phyloP scores from a whole-genome alignment of 352 stramenopile genomes.

The Pythium rishiriense region DNA sequence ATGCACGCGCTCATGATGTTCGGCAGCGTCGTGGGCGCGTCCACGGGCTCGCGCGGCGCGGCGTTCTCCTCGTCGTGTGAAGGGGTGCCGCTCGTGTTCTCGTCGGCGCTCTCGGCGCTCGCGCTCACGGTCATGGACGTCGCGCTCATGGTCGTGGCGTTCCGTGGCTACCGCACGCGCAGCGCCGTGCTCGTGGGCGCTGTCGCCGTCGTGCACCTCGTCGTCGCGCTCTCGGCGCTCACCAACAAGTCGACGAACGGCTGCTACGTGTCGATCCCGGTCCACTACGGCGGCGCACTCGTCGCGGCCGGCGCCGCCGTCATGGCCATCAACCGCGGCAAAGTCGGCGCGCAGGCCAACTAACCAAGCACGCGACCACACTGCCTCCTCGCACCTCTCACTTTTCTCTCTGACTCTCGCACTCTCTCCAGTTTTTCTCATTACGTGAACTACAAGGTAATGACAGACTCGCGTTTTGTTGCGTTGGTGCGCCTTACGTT shows the following conservation, averaged over 20 bases:
- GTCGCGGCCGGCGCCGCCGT: conserved; percentile 47
- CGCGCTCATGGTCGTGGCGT: conserved; percentile 81
- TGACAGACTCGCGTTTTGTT: neutral
- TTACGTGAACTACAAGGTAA: neutral
- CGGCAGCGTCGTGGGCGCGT: conserved; percentile 70
- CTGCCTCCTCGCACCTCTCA: no score
- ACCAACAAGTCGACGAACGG: conserved; percentile 79
- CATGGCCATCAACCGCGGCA: conserved; percentile 44
- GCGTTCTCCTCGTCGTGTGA: conserved; percentile 76
- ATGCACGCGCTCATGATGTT: conserved; percentile 89
- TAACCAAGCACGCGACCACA: neutral
- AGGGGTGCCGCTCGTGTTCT: conserved; percentile 71
- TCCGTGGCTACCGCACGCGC: conserved; percentile 76
- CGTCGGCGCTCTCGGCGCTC: conserved; percentile 63
- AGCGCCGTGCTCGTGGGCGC: conserved; percentile 44
- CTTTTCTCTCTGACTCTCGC: no score
- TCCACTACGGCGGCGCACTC: conserved; percentile 67
- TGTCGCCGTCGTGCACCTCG: conserved; percentile 74
- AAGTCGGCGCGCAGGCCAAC: conserved; percentile 31
- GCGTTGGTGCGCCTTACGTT: neutral
- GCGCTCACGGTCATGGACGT: conserved; percentile 78
- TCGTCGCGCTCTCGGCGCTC: conserved; percentile 71
- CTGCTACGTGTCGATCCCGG: conserved; percentile 72
- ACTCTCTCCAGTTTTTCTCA: no score
- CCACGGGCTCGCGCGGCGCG: conserved; percentile 63